Evolutionary conservation across 768 basidiomycete species (phyloP), one percentile per base, ranked within the genome.

Genomic region (Hygrophoropsis aurantiaca): DNA sequence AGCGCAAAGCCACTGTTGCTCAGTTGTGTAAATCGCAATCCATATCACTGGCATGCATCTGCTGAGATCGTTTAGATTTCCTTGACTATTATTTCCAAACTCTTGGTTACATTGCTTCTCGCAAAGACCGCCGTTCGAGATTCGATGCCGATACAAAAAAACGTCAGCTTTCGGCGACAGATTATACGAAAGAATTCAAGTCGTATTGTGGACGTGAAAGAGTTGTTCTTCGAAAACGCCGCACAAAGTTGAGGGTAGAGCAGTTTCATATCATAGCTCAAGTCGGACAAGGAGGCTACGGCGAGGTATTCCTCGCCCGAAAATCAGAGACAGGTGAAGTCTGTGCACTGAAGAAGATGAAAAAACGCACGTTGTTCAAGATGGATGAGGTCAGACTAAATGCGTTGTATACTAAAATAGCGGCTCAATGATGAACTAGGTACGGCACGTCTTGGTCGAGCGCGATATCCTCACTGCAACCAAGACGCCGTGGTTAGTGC

Each of bases 231-330:
- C 79, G 97, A 44, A 85, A 88, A 52, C 80, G 97, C n/a, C 78
- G 97, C 30, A 85, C 94, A 10, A 99, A 97, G 63, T 77, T 98
- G 35, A 81, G 84, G 49, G 83, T 99, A 20, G 92, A 97, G 40
- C 90, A 95, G 60, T 99, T 99, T 68, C 91, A 97, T 60, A 95
- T 99, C 65, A 94, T 99, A 54, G 93, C 94, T 1, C 97, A 99
- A 67, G 93, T 99, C 40, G 97, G 97, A 1, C 97, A 99, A 70
- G 97, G 97, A 11, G 97, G 97, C 2, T 99, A 98, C 67, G 97
- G 97, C 5, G 95, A 97, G 54, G 97, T 99, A 20, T 99, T 89
- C 61, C 77, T 99, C 42, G 97, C 97, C 9, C 75, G 95, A 34
- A 97, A 97, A 65, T 87, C 86, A 56, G 97, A 99, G 58, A 90